A percentile compares a stretch with the other conserved stretches of the same genome.
Conservation (phyloP, 345 rosid genomes). For the Excoecaria agallocha region DNA sequence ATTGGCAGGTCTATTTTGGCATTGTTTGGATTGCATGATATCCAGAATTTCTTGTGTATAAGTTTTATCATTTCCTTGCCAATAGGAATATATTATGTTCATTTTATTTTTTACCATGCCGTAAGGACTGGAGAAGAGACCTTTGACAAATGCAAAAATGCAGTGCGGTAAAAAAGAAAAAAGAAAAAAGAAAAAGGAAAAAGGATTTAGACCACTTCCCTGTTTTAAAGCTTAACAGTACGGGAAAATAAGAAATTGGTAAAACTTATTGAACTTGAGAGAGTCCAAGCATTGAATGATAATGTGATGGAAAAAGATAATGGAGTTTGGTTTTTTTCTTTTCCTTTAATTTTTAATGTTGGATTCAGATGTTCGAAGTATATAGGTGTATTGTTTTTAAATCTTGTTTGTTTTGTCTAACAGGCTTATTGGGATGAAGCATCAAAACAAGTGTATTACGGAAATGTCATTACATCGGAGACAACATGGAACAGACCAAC, state of each 20-base stretch:
- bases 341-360: background rate
- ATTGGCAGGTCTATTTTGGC: constrained; percentile 65
- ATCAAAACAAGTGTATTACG: constrained; percentile 60
- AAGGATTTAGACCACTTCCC: too few relatives aligned
- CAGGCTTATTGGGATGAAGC: constrained; percentile 65
- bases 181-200: too few relatives aligned
- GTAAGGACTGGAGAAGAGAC: background rate
- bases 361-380: background rate
- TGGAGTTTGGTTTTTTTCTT: too few relatives aligned
- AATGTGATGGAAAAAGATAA: too few relatives aligned
- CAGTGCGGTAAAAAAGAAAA: too few relatives aligned
- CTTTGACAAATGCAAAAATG: background rate
- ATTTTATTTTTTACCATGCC: background rate
- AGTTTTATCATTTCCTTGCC: background rate
- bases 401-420: background rate
- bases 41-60: background rate
- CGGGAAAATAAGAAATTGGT: too few relatives aligned
- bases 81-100: background rate
- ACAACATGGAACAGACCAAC: constrained; percentile 64
- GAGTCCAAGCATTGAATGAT: too few relatives aligned
- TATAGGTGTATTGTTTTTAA: background rate
- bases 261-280: too few relatives aligned
- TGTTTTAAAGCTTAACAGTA: too few relatives aligned
- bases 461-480: constrained; percentile 51
- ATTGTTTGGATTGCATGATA: too few relatives aligned